phyloP scores from a whole-genome alignment of 1,284 basidiomycete genomes.

The Melampsora abietis-canadensis region DNA sequence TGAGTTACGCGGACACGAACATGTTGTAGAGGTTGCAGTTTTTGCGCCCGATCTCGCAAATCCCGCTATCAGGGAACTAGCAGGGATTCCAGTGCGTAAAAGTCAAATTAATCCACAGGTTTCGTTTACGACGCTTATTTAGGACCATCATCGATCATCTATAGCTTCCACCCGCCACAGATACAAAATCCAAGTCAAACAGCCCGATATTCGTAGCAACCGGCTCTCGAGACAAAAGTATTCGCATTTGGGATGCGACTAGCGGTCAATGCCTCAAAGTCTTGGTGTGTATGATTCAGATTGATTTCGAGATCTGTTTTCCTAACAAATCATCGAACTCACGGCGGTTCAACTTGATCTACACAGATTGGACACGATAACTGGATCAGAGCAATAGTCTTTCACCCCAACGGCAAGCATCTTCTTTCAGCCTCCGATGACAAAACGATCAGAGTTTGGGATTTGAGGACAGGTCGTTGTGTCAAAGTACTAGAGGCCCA shows the following conservation, averaged over 20 bases:
- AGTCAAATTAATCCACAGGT: neutral
- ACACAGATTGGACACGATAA: constrained; percentile 63
- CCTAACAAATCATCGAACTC: constrained; percentile 11
- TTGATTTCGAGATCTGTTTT: neutral
- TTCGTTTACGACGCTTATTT: neutral
- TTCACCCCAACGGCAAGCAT: constrained; percentile 80
- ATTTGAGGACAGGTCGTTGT: constrained; percentile 73
- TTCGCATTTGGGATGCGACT: constrained; percentile 78
- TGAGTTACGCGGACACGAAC: constrained; percentile 81
- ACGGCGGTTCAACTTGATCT: neutral
- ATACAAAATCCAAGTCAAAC: constrained; percentile 8
- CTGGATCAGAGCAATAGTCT: constrained; percentile 76
- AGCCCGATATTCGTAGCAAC: constrained; percentile 65
- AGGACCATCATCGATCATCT: neutral
- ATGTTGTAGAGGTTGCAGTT: constrained; percentile 75
- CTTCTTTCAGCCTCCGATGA: constrained; percentile 84
- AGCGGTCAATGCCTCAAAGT: constrained; percentile 71
- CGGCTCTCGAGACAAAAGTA: constrained; percentile 80
- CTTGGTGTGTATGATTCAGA: constrained; percentile 55
- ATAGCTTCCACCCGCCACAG: constrained; percentile 8
- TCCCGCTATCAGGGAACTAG: constrained; percentile 70
- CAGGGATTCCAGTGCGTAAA: constrained; percentile 59
- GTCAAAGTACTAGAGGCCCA: constrained; percentile 80
- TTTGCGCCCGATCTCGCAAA: constrained; percentile 76
- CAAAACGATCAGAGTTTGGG: constrained; percentile 85